Evolutionary conservation across 345 rosid species (phyloP).

Genomic region (Salix exigua): DNA sequence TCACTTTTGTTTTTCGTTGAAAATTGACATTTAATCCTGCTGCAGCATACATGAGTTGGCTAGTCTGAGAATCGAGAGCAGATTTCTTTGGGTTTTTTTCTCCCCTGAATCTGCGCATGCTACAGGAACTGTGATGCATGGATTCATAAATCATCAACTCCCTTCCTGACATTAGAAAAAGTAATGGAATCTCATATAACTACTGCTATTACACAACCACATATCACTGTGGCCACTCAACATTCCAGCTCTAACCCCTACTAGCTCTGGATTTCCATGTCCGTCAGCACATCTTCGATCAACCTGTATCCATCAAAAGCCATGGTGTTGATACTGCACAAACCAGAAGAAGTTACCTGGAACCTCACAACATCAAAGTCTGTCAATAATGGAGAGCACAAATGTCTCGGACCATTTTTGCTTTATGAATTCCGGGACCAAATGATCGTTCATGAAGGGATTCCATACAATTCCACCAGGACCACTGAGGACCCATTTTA

Average conservation of each 20-base stretch:
- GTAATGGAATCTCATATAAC: not conserved
- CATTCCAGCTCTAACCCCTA: not conserved
- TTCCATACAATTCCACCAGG: slow-evolving; percentile 39
- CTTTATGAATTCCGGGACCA: slow-evolving; percentile 37
- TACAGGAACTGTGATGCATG: too few relatives aligned
- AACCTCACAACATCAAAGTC: slow-evolving; percentile 9
- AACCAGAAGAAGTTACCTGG: not conserved
- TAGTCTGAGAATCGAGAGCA: too few relatives aligned
- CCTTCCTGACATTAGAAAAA: not conserved
- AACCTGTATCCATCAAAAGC: not conserved
- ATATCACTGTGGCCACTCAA: not conserved
- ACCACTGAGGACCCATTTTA: slow-evolving; percentile 59
- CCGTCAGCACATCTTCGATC: not conserved
- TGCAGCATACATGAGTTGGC: too few relatives aligned
- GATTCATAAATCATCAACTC: not conserved
- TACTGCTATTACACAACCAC: not conserved
- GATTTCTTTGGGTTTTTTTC: too few relatives aligned
- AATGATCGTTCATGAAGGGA: slow-evolving; percentile 33
- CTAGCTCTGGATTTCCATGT: not conserved
- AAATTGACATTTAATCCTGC: too few relatives aligned
- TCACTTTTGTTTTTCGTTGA: too few relatives aligned
- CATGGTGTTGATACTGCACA: not conserved
- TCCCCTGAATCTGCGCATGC: too few relatives aligned
- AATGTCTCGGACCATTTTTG: slow-evolving; percentile 51
- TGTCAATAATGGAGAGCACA: slow-evolving; percentile 26